These are phyloP conservation scores for Aspergillus cejpii DNA, from an alignment of 2,329 filamentous ascomycete species.

Conservation along the genomic window DNA sequence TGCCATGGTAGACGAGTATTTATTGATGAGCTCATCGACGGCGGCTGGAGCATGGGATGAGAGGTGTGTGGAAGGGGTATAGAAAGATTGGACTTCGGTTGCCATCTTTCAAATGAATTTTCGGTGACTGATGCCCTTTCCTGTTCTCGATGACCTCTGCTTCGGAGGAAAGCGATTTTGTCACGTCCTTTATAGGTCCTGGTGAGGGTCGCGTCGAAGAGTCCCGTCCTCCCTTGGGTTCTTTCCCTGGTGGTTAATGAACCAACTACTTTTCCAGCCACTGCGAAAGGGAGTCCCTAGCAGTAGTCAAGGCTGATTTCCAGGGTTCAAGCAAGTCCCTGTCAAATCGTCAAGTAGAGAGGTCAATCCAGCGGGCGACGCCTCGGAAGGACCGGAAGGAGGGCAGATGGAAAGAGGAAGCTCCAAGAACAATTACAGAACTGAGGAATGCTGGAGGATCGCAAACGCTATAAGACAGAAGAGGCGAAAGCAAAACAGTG, in stretches of 20 bases:
- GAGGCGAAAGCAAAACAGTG: too few relatives aligned
- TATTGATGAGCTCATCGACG: slow-evolving; percentile 31
- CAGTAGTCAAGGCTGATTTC: not conserved
- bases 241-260: not conserved
- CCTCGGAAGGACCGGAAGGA: not conserved
- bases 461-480: not conserved
- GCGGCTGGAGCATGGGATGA: slow-evolving; percentile 27
- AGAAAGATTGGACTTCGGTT: slow-evolving; percentile 32
- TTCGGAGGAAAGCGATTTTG: not conserved
- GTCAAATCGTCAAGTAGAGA: not conserved
- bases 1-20: slow-evolving; percentile 28
- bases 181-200: not conserved
- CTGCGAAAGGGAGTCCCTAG: not conserved
- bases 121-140: not conserved
- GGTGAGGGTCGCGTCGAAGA: not conserved
- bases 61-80: slow-evolving; percentile 27
- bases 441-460: not conserved
- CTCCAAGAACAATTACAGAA: not conserved
- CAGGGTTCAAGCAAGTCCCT: not conserved
- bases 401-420: not conserved
- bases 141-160: not conserved
- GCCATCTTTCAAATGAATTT: slow-evolving; percentile 26
- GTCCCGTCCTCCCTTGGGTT: not conserved
- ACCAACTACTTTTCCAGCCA: not conserved
- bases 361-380: not conserved